phyloP scores from a whole-genome alignment of 192 early-diverging fungal species.

The Entomortierella chlamydospora region DNA sequence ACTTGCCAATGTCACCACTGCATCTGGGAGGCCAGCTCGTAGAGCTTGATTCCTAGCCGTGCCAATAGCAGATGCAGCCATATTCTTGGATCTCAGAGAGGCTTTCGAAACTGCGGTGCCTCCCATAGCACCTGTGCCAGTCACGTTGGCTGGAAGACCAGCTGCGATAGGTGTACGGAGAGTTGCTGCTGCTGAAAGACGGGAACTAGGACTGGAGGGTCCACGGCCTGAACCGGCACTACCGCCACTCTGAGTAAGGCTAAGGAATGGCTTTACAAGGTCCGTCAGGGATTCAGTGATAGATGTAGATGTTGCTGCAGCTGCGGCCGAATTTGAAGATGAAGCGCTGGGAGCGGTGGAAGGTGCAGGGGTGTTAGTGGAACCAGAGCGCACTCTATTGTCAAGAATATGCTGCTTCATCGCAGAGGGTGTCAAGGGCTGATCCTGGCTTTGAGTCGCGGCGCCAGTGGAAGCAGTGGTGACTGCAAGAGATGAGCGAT shows the following conservation, averaged over 20 bases:
- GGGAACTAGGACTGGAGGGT: conserved; percentile 19
- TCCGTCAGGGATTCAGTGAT: conserved; percentile 40
- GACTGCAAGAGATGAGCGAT: conserved; percentile 28
- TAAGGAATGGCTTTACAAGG: conserved; percentile 37
- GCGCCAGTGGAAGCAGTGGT: background rate
- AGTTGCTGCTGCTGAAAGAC: conserved; percentile 31
- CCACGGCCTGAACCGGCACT: conserved; percentile 23
- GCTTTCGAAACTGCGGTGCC: conserved; percentile 36
- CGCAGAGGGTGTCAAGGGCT: conserved; percentile 27
- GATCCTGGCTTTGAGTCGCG: conserved; percentile 7
- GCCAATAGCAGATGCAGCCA: conserved; percentile 46
- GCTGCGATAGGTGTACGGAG: conserved; percentile 49
- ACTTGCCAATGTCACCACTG: conserved; percentile 32
- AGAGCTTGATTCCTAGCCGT: conserved; percentile 33
- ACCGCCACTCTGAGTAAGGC: conserved; percentile 8
- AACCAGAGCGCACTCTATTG: conserved; percentile 22
- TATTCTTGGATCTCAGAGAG: conserved; percentile 30
- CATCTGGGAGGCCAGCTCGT: conserved; percentile 20
- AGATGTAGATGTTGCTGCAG: conserved; percentile 1
- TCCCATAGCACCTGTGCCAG: conserved; percentile 42
- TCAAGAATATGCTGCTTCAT: conserved; percentile 43
- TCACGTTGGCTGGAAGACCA: conserved; percentile 31
- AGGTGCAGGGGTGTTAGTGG: background rate
- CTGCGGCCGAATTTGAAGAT: background rate
- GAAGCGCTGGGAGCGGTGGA: background rate